Evolutionary conservation across 2,329 filamentous ascomycete genomes (phyloP), one percentile per base, ranked within the genome.

Genomic region (Macrophomina tecta): DNA sequence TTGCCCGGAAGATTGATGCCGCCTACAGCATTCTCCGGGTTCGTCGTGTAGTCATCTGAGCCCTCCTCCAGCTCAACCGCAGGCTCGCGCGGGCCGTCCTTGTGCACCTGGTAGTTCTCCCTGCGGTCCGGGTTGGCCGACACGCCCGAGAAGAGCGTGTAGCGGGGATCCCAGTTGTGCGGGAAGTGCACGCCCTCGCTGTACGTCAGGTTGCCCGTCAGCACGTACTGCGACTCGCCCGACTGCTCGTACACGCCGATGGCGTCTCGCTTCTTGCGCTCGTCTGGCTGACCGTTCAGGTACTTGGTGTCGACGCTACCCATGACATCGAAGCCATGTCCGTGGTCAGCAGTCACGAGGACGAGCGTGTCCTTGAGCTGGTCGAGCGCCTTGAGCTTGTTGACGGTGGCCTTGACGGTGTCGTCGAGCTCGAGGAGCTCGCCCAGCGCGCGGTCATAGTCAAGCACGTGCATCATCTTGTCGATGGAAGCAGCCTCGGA

Each of bases 371-470:
- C 87, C 9, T 94, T 87, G 38, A 93, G 84, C 66, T 88, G 84
- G 67, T 86, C 86, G 6, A 92, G 82, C 38, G 84, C 80, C 72
- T 87, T 83, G 51, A 96, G 88, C 75, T 91, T 89, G 55, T 84
- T 84, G 64, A 94, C 84, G 3, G 91, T 93, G 18, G 91, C 91
- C 63, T 88, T 88, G 71, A 96, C 82, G 4, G 92, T 93, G 79
- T 96, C 91, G 74, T 96, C 92, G 40, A 96, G 86, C 81, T 96
- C 92, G 48, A 96, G 87, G 1, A 96, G 87, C 72, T 96, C 92
- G 65, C 91, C 92, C 0, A 96, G 87, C 0, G 92, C 91, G 64
- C 92, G 91, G 80, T 95, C 91, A 76, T 95, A 95, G 81, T 95
- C 92, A 23, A 95, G 86, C 0, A 71, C 78, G 81, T 96, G 92